A percentile compares a stretch with the other conserved stretches of the same genome.
These are phyloP conservation scores for Fusarium sp. DNA, from an alignment of 2,329 filamentous ascomycete species.

Conservation along the genomic window DNA sequence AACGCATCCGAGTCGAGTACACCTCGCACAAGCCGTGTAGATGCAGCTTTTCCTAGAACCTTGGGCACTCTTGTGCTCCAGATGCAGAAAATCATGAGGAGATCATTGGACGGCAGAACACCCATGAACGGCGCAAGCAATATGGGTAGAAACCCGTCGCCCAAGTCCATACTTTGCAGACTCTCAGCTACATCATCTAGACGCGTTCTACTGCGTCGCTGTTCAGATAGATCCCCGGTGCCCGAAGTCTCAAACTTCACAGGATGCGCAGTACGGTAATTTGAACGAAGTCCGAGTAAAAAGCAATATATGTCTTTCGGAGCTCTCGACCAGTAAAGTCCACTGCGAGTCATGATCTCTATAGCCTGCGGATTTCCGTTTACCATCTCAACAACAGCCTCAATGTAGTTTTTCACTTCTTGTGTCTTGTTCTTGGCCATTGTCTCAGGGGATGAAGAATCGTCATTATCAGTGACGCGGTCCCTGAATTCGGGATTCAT, in stretches of 20 bases:
- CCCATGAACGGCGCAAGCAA: neutral
- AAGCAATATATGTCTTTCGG: neutral
- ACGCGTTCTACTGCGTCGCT: neutral
- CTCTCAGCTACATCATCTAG: neutral
- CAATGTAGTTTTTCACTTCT: neutral
- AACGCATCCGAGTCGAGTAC: neutral
- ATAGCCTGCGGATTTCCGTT: neutral
- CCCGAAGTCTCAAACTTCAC: neutral
- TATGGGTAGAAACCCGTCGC: neutral
- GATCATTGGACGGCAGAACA: neutral
- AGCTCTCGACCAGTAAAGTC: neutral
- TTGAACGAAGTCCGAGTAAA: neutral
- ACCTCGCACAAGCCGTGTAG: neutral
- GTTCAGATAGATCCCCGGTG: neutral
- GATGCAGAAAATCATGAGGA: neutral
- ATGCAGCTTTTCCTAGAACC: neutral
- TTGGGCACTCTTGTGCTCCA: neutral
- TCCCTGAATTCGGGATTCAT: neutral
- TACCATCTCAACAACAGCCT: neutral
- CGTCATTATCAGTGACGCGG: neutral
- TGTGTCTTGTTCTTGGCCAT: neutral
- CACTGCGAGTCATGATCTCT: neutral
- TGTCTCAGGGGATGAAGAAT: neutral
- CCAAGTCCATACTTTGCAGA: neutral
- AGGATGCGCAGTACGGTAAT: rapidly evolving